phyloP scores from a whole-genome alignment of 805 yeast genomes.

The Saccharomycopsis sp. region DNA sequence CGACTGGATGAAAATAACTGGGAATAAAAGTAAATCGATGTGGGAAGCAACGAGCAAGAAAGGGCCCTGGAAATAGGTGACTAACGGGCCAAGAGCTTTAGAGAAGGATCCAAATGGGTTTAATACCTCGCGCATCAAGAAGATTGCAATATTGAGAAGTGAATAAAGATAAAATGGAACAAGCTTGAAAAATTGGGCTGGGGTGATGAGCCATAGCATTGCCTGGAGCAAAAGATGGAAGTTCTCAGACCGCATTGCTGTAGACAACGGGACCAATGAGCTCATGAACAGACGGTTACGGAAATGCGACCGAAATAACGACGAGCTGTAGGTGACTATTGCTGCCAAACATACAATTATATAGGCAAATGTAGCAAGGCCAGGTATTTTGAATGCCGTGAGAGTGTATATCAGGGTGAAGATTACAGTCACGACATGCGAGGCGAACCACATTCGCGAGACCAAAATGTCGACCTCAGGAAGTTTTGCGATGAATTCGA shows the following conservation, averaged over 20 bases:
- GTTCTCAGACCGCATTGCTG: constrained; percentile 20
- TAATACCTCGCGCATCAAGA: constrained; percentile 4
- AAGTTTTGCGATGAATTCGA: constrained; percentile 1
- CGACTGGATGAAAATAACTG: constrained; percentile 16
- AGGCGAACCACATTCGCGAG: constrained; percentile 7
- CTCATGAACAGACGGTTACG: constrained; percentile 1
- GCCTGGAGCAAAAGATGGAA: constrained; percentile 20
- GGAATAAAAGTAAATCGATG: constrained; percentile 29
- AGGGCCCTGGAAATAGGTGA: constrained; percentile 57
- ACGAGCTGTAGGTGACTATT: constrained; percentile 12
- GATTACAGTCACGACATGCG: constrained; percentile 12
- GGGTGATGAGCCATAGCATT: constrained; percentile 17
- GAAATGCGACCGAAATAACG: constrained; percentile 9
- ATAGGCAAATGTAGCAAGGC: constrained; percentile 9
- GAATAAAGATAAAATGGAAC: constrained; percentile 20
- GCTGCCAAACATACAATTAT: constrained; percentile 13
- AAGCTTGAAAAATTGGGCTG: constrained; percentile 17
- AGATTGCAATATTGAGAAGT: constrained; percentile 16
- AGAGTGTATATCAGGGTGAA: constrained; percentile 11
- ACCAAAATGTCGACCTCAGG: constrained; percentile 7
- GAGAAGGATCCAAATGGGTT: constrained; percentile 38
- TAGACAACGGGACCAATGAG: constrained; percentile 17
- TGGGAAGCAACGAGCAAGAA: constrained; percentile 69
- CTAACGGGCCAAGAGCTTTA: constrained; percentile 48
- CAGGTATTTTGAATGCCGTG: constrained; percentile 10